Evolutionary conservation across 225 moss, liverwort and hornwort genomes (phyloP).

Genomic region (Marchantia paleacea): DNA sequence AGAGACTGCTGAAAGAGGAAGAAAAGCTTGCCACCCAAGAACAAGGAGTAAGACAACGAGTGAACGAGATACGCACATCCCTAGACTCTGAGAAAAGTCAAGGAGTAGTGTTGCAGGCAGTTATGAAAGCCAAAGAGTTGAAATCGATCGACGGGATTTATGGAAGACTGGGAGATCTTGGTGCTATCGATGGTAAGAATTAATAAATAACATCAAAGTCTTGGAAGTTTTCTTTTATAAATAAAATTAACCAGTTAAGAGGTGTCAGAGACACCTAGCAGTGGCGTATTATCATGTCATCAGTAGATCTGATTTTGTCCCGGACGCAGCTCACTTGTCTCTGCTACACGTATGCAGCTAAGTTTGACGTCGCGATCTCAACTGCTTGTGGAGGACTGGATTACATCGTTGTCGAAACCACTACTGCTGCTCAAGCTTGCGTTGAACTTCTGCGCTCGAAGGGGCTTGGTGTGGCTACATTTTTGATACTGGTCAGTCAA

Average conservation of each 20-base stretch:
- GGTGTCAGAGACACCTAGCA: neutral
- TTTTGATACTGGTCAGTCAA: conserved; percentile 75
- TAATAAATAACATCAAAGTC: neutral
- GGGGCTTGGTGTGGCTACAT: conserved; percentile 85
- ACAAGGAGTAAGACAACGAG: conserved; percentile 74
- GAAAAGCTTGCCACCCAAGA: conserved; percentile 58
- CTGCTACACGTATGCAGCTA: conserved; percentile 55
- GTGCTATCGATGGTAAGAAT: conserved; percentile 83
- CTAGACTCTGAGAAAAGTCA: conserved; percentile 82
- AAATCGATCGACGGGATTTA: conserved; percentile 79
- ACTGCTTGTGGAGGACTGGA: conserved; percentile 96
- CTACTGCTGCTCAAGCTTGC: conserved; percentile 86
- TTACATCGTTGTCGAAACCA: conserved; percentile 89
- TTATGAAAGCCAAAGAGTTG: conserved; percentile 81
- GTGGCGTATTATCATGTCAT: neutral
- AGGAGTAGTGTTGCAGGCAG: conserved; percentile 70
- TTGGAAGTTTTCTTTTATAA: neutral
- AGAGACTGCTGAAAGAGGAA: conserved; percentile 69
- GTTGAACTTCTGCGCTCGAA: conserved; percentile 86
- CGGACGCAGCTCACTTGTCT: neutral
- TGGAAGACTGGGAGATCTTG: conserved; percentile 91
- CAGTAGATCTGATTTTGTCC: neutral
- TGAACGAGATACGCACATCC: conserved; percentile 71
- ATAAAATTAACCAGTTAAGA: neutral
- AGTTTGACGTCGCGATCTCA: conserved; percentile 94